Percentiles rank a stretch among this genome's conserved stretches.
Evolutionary conservation across 1,284 basidiomycete species (phyloP).

Genomic region (Cutaneotrichosporon sp.): DNA sequence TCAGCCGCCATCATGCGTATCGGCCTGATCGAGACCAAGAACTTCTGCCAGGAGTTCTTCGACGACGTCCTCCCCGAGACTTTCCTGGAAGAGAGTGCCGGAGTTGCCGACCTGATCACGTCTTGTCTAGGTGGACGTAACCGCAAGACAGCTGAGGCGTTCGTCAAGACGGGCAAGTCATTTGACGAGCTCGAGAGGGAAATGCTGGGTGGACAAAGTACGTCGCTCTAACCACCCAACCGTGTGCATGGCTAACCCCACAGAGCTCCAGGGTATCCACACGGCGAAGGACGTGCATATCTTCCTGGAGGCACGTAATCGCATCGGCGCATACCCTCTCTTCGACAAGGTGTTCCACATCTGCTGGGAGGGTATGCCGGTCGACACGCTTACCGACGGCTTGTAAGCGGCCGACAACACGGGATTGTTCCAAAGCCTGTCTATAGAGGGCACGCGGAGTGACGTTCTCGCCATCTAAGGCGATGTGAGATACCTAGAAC

Average conservation of each 20-base stretch:
- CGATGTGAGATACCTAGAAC: background rate
- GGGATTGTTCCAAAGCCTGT: background rate
- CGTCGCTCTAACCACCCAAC: no score
- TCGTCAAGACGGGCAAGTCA: conserved; percentile 51
- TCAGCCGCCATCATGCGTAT: conserved; percentile 57
- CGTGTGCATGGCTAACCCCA: no score
- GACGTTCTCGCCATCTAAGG: no score
- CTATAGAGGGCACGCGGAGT: conserved; percentile 1
- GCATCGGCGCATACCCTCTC: conserved; percentile 54
- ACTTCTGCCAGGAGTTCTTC: conserved; percentile 55
- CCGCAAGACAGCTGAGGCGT: conserved; percentile 51
- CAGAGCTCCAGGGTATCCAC: conserved; percentile 53
- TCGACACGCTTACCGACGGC: conserved; percentile 16
- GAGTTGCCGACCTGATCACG: conserved; percentile 58
- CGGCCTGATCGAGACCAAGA: conserved; percentile 53
- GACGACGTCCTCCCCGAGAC: conserved; percentile 53
- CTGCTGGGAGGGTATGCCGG: conserved; percentile 39
- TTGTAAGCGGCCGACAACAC: background rate
- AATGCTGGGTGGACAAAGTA: conserved; percentile 56
- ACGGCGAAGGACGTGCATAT: conserved; percentile 53
- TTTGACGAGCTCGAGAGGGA: conserved; percentile 56
- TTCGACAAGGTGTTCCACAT: conserved; percentile 53
- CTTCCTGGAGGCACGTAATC: conserved; percentile 52
- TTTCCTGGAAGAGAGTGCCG: conserved; percentile 54
- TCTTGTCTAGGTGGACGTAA: conserved; percentile 57